Evolutionary conservation across 140 eudicot species (phyloP).

Genomic region (Anethum foeniculum): DNA sequence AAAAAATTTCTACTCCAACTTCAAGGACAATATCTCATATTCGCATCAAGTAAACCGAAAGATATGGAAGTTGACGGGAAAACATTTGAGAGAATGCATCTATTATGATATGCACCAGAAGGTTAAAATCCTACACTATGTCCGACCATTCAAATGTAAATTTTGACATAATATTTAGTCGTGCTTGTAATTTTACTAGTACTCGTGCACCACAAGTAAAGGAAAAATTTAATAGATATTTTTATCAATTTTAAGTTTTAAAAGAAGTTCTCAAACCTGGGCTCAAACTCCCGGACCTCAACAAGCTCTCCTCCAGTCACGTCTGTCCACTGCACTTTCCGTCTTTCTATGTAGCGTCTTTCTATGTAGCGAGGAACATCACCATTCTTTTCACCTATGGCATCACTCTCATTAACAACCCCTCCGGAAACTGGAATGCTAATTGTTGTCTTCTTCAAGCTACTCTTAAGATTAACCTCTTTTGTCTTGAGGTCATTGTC

Average conservation of each 20-base stretch:
- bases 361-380: conserved; percentile 20
- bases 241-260: too few relatives aligned
- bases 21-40: neutral
- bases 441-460: conserved; percentile 47
- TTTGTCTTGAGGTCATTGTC: conserved; percentile 26
- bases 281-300: conserved; percentile 79
- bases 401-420: conserved; percentile 24
- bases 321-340: conserved; percentile 90
- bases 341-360: conserved; percentile 31
- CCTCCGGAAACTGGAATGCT: conserved; percentile 12
- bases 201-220: neutral
- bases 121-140: neutral
- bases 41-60: neutral
- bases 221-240: neutral
- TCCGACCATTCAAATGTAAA: neutral
- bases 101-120: neutral
- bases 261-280: conserved; percentile 46
- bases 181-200: neutral
- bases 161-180: neutral
- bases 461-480: conserved; percentile 49
- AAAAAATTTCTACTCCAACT: neutral
- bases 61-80: neutral
- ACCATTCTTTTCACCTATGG: conserved; percentile 15
- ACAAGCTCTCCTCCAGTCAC: conserved; percentile 78
- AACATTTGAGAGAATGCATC: neutral